Evolutionary conservation across 805 yeast genomes (phyloP), one percentile per base, ranked within the genome.

Genomic region (Sporopachydermia quercuum): DNA sequence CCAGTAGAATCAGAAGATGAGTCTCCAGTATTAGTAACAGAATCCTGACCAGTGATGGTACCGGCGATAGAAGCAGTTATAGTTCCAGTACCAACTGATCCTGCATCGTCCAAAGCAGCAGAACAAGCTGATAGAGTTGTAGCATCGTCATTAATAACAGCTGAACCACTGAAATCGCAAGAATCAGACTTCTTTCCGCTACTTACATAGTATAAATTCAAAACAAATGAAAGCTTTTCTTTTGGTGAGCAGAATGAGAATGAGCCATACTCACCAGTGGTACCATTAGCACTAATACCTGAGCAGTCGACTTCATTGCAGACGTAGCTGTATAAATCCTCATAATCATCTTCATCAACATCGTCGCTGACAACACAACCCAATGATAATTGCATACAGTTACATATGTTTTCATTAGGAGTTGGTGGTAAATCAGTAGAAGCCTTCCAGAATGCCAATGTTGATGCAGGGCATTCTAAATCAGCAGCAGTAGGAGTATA

Each of bases 391-490:
- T 66, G 52, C 63, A 78, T 64, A 66, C 93, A 81, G 44, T 68
- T 62, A 67, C 91, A 81, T 41, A 71, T 63, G 37, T 56, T 66
- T 39, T 67, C 55, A 51, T 79, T 69, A 47, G 93, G 93, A 40
- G 85, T 76, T 58, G 91, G 93, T 52, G 93, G 93, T 54, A 81
- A 66, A 19, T 52, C 58, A n/a, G 78, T 66, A 19, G 75, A 56
- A 41, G 86, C 91, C 42, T 60, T 59, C 91, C 91, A 81, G 57
- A 71, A 50, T 5, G 57, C 30, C 42, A 62, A 58, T 27, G 64
- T 54, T 18, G 59, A 44, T 15, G 81, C 63, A 46, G 89, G 89
- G 56, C 91, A 81, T n/a, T n/a, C n/a, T n/a, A n/a, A n/a, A n/a
- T n/a, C n/a, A 27, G 74, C 51, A 47, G 75, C 57, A 19, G 71